Evolutionary conservation across 331 rosid species (phyloP).

Genomic region (Quercus phellos): DNA sequence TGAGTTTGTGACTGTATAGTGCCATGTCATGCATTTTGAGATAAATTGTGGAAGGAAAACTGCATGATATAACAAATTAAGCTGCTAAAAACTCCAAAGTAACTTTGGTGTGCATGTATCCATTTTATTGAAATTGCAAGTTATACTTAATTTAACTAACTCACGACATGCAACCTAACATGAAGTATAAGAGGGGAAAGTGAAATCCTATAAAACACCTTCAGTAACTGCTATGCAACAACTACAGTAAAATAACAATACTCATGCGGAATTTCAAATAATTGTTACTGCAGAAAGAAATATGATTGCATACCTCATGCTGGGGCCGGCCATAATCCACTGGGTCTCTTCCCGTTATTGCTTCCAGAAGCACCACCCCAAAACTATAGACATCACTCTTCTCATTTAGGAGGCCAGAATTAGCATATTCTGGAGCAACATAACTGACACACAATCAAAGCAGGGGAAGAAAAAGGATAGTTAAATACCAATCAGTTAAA

Average conservation of each 20-base stretch:
- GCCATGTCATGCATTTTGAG: neutral
- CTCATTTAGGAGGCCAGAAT: constrained; percentile 86
- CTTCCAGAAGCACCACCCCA: constrained; percentile 87
- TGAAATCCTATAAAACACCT: neutral
- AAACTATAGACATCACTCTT: constrained; percentile 93
- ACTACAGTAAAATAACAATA: neutral
- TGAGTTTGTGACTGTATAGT: neutral
- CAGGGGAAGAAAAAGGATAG: constrained; percentile 4
- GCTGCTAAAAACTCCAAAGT: constrained; percentile 1
- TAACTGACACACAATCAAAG: constrained; percentile 46
- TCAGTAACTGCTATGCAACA: neutral
- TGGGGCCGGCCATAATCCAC: constrained; percentile 75
- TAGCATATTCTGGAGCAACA: constrained; percentile 95
- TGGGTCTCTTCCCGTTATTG: constrained; percentile 88
- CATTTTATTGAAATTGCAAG: constrained; percentile 1
- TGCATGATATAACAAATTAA: neutral
- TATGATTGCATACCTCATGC: constrained; percentile 47
- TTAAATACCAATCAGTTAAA: constrained; percentile 7
- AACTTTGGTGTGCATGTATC: constrained; percentile 5
- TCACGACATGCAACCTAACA: neutral
- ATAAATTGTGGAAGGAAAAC: neutral
- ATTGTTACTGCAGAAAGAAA: neutral
- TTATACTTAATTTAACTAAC: neutral
- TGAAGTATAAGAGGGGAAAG: neutral
- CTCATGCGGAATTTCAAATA: neutral